Base-by-base conservation (phyloP, 2,329 filamentous ascomycete species). In the Setomelanomma holmii region DNA sequence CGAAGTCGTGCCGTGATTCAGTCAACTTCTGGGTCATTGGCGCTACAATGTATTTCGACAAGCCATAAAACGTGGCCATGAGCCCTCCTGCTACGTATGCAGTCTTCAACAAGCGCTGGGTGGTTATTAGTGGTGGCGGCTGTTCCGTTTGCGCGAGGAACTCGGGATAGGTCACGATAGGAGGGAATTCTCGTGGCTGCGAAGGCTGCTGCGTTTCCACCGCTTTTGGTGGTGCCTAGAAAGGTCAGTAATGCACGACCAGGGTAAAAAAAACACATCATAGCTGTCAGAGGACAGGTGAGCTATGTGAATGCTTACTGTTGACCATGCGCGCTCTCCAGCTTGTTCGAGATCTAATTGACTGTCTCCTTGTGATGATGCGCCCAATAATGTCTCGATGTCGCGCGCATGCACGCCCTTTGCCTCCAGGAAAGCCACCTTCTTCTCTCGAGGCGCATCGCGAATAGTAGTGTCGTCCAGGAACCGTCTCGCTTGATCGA, bases 401-500 rank as follows among this genome's bases (percentile, higher is more conserved):
- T 93, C 86, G 24, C 82, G 79, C 4, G 83, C 77, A 3, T 76
- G 77, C 6, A 96, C 78, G 3, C 90, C 90, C 72, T 97, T 97
- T 44, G 84, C 85, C 66, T 87, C 82, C 1, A 97, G 78, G 63
- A 96, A 96, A 6, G 84, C 83, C 17, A 84, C 79, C 77, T 96
- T 96, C 74, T 86, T 87, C 49, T 90, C 88, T 39, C 82, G 80
- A 0, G 88, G 80, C 27, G 88, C 86, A 73, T 88, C 78, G 52
- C 83, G 85, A 51, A 96, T 89, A 17, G 82, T 80, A 6, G 89
- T 86, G 54, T 96, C 88, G 44, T 89, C 80, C 4, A 97, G 82
- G 68, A 96, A 97, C 46, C 81, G 84, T 38, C 83, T 82, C 22
- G 92, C 91, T 68, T 91, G 85, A 14, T 91, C 85, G 30, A 90